phyloP scores from a whole-genome alignment of 345 rosid genomes.

The Ailanthus altissimus region DNA sequence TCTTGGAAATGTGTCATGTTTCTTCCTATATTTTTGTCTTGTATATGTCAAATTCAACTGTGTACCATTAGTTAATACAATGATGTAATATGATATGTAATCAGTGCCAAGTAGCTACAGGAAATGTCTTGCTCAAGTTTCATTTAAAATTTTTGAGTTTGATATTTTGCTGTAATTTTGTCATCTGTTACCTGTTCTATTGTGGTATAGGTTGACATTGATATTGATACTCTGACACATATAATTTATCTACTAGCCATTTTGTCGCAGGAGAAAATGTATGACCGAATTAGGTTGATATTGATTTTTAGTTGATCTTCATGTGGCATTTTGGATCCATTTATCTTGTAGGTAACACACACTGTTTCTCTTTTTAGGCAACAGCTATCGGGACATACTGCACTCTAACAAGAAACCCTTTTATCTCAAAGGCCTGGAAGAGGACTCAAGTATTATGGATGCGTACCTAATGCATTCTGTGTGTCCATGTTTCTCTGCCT shows the following conservation, averaged over 20 bases:
- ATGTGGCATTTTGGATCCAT: constrained; percentile 9
- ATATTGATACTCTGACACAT: background rate
- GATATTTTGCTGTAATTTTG: background rate
- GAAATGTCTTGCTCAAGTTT: constrained; percentile 2
- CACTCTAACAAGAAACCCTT: constrained; percentile 87
- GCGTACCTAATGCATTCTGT: constrained; percentile 91
- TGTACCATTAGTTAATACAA: background rate
- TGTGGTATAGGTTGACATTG: background rate
- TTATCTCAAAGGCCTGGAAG: constrained; percentile 70
- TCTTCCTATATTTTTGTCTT: background rate
- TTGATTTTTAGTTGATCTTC: constrained; percentile 3
- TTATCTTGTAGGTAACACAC: constrained; percentile 22
- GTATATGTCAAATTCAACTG: background rate
- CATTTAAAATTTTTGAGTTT: background rate
- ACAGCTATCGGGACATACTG: constrained; percentile 78
- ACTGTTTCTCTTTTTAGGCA: constrained; percentile 43
- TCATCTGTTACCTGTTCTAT: background rate
- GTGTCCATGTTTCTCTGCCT: constrained; percentile 32
- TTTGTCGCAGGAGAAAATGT: background rate
- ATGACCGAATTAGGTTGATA: constrained; percentile 4
- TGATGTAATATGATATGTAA: background rate
- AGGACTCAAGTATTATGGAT: constrained; percentile 77
- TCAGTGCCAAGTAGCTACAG: background rate
- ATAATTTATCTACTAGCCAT: background rate
- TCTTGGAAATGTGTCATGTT: background rate